Evolutionary conservation across 2,329 filamentous ascomycete species (phyloP).

Genomic region (Fusarium mangiferae): DNA sequence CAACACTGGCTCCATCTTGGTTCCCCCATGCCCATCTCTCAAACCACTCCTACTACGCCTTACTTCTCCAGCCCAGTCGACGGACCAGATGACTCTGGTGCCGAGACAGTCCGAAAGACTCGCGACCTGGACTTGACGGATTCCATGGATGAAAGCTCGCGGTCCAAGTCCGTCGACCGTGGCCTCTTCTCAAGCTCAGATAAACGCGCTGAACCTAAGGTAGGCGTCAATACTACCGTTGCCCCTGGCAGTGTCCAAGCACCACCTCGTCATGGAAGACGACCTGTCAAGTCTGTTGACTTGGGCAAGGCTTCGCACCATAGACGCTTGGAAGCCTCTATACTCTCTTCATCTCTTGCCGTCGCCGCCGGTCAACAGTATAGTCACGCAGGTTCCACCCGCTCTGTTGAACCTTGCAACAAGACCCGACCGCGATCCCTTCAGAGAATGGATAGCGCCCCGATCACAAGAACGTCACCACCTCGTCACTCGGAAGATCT

Average conservation of each 20-base stretch:
- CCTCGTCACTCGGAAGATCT: conserved; percentile 29
- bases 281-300: conserved; percentile 59
- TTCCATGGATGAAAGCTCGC: conserved; percentile 58
- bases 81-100: conserved; percentile 54
- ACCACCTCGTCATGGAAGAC: conserved; percentile 56
- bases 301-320: conserved; percentile 46
- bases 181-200: conserved; percentile 68
- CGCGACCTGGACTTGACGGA: conserved; percentile 53
- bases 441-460: conserved; percentile 53
- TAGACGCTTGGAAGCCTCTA: conserved; percentile 49
- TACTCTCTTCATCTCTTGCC: conserved; percentile 52
- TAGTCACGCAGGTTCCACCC: conserved; percentile 57
- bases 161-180: conserved; percentile 73
- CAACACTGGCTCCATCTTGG: conserved; percentile 55
- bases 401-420: conserved; percentile 47
- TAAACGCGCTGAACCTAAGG: conserved; percentile 71
- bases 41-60: conserved; percentile 51
- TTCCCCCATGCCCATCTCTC: conserved; percentile 39
- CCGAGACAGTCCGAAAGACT: conserved; percentile 50
- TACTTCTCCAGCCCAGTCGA: conserved; percentile 49
- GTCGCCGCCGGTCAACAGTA: conserved; percentile 54
- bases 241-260: conserved; percentile 69
- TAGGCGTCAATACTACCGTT: conserved; percentile 70
- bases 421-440: conserved; percentile 61
- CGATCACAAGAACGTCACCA: conserved; percentile 24